Conservation (phyloP, 371 early-diverging fungal genomes). For the Choanephora cucurbitarum region DNA sequence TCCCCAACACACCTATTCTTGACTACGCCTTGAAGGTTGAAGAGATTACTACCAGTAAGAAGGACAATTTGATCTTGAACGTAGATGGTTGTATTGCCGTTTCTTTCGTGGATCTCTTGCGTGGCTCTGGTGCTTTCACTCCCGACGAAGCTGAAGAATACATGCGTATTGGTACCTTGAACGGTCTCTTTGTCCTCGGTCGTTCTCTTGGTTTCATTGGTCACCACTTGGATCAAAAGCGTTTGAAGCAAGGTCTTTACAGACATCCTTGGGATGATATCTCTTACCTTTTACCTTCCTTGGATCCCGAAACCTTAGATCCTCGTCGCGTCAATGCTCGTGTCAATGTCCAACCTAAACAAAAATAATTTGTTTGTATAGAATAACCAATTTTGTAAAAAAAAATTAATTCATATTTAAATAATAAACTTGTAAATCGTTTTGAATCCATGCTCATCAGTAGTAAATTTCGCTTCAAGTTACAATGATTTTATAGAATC, state of each 20-base stretch:
- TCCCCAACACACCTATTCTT: constrained; percentile 86
- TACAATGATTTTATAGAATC: too few species aligned
- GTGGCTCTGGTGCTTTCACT: constrained; percentile 92
- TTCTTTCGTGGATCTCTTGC: constrained; percentile 92
- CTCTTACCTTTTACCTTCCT: constrained; percentile 78
- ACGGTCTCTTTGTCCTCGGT: constrained; percentile 96
- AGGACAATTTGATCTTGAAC: constrained; percentile 97
- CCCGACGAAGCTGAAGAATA: constrained; percentile 96
- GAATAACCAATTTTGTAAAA: neutral
- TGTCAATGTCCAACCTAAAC: constrained; percentile 45
- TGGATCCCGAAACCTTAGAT: constrained; percentile 50
- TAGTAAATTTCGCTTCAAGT: neutral
- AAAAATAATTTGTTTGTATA: constrained; percentile 6
- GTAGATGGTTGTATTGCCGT: constrained; percentile 97
- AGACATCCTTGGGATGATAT: constrained; percentile 99
- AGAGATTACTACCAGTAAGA: constrained; percentile 94
- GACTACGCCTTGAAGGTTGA: constrained; percentile 95
- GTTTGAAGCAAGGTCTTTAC: constrained; percentile 96
- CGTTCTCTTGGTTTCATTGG: constrained; percentile 96
- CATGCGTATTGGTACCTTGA: constrained; percentile 93
- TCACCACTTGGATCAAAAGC: constrained; percentile 96
- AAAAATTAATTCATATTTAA: neutral
- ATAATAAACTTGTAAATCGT: neutral
- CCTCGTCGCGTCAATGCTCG: constrained; percentile 56
- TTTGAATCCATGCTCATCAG: neutral